Percentiles rank a stretch among this genome's conserved stretches.
phyloP scores from a whole-genome alignment of 2,329 filamentous ascomycete species.

The Exophiala phaeomuriformis region DNA sequence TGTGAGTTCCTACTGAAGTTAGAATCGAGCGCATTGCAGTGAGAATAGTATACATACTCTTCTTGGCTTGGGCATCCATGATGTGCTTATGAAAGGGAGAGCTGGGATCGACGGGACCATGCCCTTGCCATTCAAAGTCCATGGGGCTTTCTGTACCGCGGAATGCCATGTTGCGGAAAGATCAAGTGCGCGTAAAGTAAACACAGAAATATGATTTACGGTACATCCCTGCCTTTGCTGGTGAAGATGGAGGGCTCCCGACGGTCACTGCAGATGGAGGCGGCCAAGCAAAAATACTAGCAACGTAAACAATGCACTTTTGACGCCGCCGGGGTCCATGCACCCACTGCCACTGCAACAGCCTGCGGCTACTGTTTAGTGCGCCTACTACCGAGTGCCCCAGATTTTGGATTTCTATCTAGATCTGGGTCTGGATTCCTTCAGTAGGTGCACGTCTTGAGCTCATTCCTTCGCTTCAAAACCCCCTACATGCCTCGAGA shows the following conservation, averaged over 20 bases:
- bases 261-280: background rate
- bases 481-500: constrained; percentile 35
- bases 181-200: background rate
- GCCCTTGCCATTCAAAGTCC: constrained; percentile 46
- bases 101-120: constrained; percentile 38
- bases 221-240: background rate
- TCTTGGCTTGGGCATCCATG: constrained; percentile 35
- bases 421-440: background rate
- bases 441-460: background rate
- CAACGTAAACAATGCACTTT: constrained; percentile 2
- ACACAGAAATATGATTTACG: background rate
- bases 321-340: background rate
- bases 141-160: constrained; percentile 41
- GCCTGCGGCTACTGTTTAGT: background rate
- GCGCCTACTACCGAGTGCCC: background rate
- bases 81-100: constrained; percentile 45
- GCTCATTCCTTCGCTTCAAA: background rate
- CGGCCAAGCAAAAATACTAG: constrained; percentile 11
- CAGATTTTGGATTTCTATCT: constrained; percentile 1
- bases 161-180: constrained; percentile 21
- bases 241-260: background rate
- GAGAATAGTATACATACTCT: constrained; percentile 33
- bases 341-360: background rate
- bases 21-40: constrained; percentile 1
- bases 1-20: constrained; percentile 33